Conservation (phyloP, 2,329 filamentous ascomycete species). For the Phialophora expanda region DNA sequence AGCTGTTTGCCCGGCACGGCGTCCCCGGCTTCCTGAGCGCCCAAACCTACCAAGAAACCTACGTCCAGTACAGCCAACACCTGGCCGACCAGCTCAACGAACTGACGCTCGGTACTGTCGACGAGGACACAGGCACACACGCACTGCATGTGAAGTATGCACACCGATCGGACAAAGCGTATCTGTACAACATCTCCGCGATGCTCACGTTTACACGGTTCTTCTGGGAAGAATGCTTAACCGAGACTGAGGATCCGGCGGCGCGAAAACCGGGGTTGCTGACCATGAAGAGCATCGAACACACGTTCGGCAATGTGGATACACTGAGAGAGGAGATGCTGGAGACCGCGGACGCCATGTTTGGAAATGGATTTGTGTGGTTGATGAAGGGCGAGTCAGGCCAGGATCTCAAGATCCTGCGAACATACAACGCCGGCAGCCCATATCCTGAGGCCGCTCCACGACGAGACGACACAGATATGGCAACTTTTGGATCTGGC, state of each 20-base stretch:
- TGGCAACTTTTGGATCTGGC: slow-evolving; percentile 49
- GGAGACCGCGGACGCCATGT: slow-evolving; percentile 84
- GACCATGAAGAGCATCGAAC: slow-evolving; percentile 59
- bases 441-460: slow-evolving; percentile 86
- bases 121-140: slow-evolving; percentile 55
- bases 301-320: slow-evolving; percentile 80
- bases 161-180: slow-evolving; percentile 76
- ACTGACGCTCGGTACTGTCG: slow-evolving; percentile 67
- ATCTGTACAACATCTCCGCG: slow-evolving; percentile 92
- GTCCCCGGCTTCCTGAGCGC: slow-evolving; percentile 74
- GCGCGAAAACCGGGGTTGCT: slow-evolving; percentile 27
- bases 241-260: slow-evolving; percentile 25
- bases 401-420: slow-evolving; percentile 68
- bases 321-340: slow-evolving; percentile 81
- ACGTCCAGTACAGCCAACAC: slow-evolving; percentile 78
- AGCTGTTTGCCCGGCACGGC: slow-evolving; percentile 51
- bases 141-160: slow-evolving; percentile 75
- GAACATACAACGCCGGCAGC: slow-evolving; percentile 89
- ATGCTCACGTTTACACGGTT: slow-evolving; percentile 89
- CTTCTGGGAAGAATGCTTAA: slow-evolving; percentile 54
- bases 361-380: slow-evolving; percentile 97
- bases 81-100: slow-evolving; percentile 78
- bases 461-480: slow-evolving; percentile 63
- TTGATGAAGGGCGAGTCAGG: slow-evolving; percentile 67
- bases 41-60: slow-evolving; percentile 75